Evolutionary conservation across 129 eudicot species (phyloP).

Genomic region (Heracleum sosnowskyi): DNA sequence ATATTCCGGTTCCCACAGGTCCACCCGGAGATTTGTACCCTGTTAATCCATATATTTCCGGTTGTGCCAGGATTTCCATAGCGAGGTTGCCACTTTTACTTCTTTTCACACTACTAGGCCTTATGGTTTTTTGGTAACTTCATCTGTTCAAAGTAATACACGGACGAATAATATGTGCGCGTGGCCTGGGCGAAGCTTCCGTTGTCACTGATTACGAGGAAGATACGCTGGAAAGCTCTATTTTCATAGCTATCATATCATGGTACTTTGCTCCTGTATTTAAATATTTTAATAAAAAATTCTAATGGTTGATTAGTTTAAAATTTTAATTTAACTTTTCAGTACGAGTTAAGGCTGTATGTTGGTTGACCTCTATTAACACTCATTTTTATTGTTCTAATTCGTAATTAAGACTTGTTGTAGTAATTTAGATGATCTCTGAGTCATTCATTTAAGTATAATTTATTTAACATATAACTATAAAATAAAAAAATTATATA

Average conservation of each 20-base stretch:
- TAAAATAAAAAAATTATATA: no score
- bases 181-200: background rate
- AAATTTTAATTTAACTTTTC: background rate
- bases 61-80: conserved; percentile 21
- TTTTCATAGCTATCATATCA: background rate
- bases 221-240: background rate
- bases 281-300: background rate
- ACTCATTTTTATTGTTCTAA: background rate
- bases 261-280: background rate
- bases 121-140: conserved; percentile 39
- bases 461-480: no score
- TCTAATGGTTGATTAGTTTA: background rate
- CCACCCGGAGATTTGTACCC: conserved; percentile 82
- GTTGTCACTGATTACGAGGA: background rate
- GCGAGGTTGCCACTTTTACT: conserved; percentile 28
- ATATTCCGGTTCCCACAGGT: conserved; percentile 35
- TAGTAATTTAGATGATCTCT: background rate
- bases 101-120: conserved; percentile 23
- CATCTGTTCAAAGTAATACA: background rate
- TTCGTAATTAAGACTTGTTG: background rate
- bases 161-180: background rate
- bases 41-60: conserved; percentile 25
- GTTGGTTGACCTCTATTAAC: background rate
- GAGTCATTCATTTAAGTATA: no score
- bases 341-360: background rate